Evolutionary conservation across 805 yeast species (phyloP).

Genomic region (Zygotorulaspora chibaensis): DNA sequence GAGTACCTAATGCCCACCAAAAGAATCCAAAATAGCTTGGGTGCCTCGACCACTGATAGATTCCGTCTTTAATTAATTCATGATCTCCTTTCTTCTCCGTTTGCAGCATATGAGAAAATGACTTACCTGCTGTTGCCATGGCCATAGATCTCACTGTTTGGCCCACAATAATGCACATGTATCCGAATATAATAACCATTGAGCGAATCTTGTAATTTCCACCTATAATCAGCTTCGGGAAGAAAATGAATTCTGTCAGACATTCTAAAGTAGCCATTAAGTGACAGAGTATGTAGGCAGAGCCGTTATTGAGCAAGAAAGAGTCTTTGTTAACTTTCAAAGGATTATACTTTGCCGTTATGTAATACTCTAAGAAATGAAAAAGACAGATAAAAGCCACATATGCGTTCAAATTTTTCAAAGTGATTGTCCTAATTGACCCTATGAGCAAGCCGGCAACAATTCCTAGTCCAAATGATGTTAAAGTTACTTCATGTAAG

Average conservation of each 20-base stretch:
- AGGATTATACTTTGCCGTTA: slow-evolving; percentile 72
- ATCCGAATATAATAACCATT: slow-evolving; percentile 41
- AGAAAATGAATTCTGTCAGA: slow-evolving; percentile 39
- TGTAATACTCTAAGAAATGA: slow-evolving; percentile 77
- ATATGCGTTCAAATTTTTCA: slow-evolving; percentile 45
- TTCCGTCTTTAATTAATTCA: slow-evolving; percentile 64
- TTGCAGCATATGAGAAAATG: slow-evolving; percentile 80
- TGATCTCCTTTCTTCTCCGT: slow-evolving; percentile 51
- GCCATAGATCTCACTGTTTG: slow-evolving; percentile 68
- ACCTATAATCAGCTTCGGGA: slow-evolving; percentile 37
- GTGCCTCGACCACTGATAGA: slow-evolving; percentile 67
- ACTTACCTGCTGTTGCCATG: slow-evolving; percentile 82
- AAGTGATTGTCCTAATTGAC: slow-evolving; percentile 24
- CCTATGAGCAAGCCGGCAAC: slow-evolving; percentile 40
- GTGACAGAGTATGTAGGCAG: slow-evolving; percentile 56
- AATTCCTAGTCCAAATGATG: slow-evolving; percentile 44
- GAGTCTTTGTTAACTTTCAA: slow-evolving; percentile 65
- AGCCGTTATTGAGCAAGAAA: slow-evolving; percentile 61
- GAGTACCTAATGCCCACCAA: slow-evolving; percentile 90
- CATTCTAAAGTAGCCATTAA: slow-evolving; percentile 49
- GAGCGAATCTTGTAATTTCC: slow-evolving; percentile 3
- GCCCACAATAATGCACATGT: slow-evolving; percentile 46
- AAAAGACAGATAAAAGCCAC: slow-evolving; percentile 52
- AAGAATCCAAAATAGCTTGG: slow-evolving; percentile 91
- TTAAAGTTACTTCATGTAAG: slow-evolving; percentile 41